A percentile compares a stretch with the other conserved stretches of the same genome.
Conservation (phyloP, 1,139 yeast genomes). For the Sugiyamaella xylanicola region DNA sequence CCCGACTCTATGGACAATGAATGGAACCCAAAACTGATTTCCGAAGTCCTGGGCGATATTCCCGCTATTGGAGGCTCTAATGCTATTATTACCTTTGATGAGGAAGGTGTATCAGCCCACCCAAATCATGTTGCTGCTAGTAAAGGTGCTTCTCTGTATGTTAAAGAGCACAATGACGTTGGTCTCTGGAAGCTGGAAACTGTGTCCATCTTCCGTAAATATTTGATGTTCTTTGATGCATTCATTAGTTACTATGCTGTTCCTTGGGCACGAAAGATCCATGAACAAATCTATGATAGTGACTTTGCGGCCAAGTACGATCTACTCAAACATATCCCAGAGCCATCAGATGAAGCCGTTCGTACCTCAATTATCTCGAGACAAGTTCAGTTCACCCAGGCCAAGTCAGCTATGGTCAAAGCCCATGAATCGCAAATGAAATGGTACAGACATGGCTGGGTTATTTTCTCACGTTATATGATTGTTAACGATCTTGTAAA, state of each 20-base stretch:
- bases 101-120: constrained; percentile 79
- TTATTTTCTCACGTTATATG: constrained; percentile 71
- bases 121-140: constrained; percentile 76
- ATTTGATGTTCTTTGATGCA: constrained; percentile 40
- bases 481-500: constrained; percentile 61
- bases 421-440: constrained; percentile 92
- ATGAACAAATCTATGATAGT: constrained; percentile 8
- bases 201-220: constrained; percentile 45
- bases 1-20: constrained; percentile 71
- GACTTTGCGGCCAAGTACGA: neutral
- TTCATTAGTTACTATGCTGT: constrained; percentile 28
- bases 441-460: constrained; percentile 95
- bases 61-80: constrained; percentile 37
- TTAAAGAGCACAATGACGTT: constrained; percentile 21
- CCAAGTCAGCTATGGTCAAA: constrained; percentile 65
- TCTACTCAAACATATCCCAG: neutral
- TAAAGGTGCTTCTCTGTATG: constrained; percentile 50
- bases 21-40: constrained; percentile 61
- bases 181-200: constrained; percentile 40
- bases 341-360: constrained; percentile 7
- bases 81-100: constrained; percentile 79
- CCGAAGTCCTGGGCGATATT: constrained; percentile 38
- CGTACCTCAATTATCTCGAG: constrained; percentile 20
- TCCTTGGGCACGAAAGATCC: constrained; percentile 4
- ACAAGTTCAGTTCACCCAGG: constrained; percentile 21